Base-by-base conservation (phyloP, 495 filamentous ascomycete genomes). In the Penicillium steckii region DNA sequence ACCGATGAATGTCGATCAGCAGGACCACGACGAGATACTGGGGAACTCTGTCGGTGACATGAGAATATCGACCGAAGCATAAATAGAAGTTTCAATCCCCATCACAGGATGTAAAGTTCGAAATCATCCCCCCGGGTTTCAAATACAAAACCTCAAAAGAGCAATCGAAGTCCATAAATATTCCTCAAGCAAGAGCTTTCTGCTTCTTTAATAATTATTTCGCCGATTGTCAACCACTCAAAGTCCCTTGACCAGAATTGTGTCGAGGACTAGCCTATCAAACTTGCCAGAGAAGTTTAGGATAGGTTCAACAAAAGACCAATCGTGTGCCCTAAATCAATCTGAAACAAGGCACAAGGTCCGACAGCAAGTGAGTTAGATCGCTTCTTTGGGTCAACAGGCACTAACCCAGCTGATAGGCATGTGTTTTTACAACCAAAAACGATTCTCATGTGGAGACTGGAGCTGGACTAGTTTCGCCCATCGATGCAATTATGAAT, bases 401-500 rank as follows among this genome's bases (percentile, higher is more conserved):
- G 53, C 43, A 52, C 71, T 78, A 59, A 77, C 64, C 24, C 45
- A 59, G 64, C 33, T 57, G 62, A 67, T 65, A 76, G 78, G 59
- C 57, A 81, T 81, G 79, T 81, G 79, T 56, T 81, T 80, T 64
- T 81, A 80, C 73, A 79, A 81, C 60, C 79, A 80, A 62, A 78
- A 75, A 62, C 65, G 63, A 64, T 81, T 75, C 57, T 59, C 70
- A 7, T 98, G 94, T 74, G 86, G 86, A 63, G 93, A 94, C 79
- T 97, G 85, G 85, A 93, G 92, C 72, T 98, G 95, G 94, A 89
- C 89, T 59, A 85, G 85, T 70, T 97, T 97, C 80, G 85, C 89
- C 55, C 82, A 92, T 71, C 94, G 96, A 59, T 98, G 95, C 83
- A 85, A 88, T 68, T 88, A 87, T 72, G 94, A 98, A 64, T 96